Evolutionary conservation across 108 stramenopile species (phyloP).

Genomic region (Licmophora abbreviata): DNA sequence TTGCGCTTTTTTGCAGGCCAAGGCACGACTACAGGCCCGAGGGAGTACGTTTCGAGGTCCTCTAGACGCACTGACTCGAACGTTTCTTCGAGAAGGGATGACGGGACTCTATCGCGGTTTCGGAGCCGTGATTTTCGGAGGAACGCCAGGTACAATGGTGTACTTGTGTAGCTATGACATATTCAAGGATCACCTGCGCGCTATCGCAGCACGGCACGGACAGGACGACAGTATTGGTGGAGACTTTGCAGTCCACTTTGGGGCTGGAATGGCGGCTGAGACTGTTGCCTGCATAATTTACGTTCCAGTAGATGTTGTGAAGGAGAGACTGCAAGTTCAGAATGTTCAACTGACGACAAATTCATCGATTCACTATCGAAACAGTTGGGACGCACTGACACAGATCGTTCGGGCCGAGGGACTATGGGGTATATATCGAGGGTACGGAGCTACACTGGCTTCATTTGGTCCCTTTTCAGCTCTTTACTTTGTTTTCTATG

Average conservation of each 20-base stretch:
- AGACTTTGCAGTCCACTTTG: slow-evolving; percentile 61
- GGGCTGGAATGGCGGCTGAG: slow-evolving; percentile 80
- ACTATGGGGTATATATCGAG: slow-evolving; percentile 83
- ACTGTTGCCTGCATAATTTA: slow-evolving; percentile 89
- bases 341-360: not conserved
- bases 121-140: slow-evolving; percentile 81
- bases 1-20: slow-evolving; percentile 14
- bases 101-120: slow-evolving; percentile 83
- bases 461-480: slow-evolving; percentile 97
- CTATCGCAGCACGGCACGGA: not conserved
- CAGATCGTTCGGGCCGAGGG: slow-evolving; percentile 77
- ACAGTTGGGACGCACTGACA: slow-evolving; percentile 69
- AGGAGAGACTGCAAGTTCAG: slow-evolving; percentile 96
- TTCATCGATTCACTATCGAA: slow-evolving; percentile 13
- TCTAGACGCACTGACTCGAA: slow-evolving; percentile 48
- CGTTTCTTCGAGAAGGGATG: slow-evolving; percentile 78
- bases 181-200: slow-evolving; percentile 44
- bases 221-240: not conserved
- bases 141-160: slow-evolving; percentile 89
- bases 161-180: slow-evolving; percentile 92
- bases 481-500: slow-evolving; percentile 94
- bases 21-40: slow-evolving; percentile 53
- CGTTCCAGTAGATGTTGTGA: slow-evolving; percentile 97
- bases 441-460: slow-evolving; percentile 87
- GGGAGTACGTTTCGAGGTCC: slow-evolving; percentile 41